Evolutionary conservation across 768 basidiomycete species (phyloP).

Genomic region (Suillus fuscotomentosus): DNA sequence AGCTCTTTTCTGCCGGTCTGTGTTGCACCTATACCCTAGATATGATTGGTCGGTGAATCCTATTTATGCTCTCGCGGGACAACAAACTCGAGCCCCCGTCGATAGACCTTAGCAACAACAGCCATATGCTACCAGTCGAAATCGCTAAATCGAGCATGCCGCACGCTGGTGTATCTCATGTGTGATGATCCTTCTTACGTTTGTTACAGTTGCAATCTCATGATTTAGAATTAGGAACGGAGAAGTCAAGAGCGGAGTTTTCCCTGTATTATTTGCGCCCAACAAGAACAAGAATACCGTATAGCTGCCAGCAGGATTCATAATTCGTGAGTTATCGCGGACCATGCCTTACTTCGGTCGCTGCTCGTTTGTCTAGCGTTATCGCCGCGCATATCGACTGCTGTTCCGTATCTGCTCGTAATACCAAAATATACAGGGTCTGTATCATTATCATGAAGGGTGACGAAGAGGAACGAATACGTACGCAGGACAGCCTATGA

Average conservation of each 20-base stretch:
- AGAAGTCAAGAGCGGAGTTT: background rate
- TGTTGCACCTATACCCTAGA: background rate
- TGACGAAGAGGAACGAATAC: slow-evolving; percentile 1
- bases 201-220: background rate
- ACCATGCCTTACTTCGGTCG: background rate
- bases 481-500: slow-evolving; percentile 55
- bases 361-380: background rate
- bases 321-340: background rate
- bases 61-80: background rate
- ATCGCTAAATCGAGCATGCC: background rate
- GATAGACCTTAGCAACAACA: background rate
- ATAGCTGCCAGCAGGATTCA: background rate
- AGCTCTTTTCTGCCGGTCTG: too few species aligned
- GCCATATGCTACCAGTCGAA: background rate
- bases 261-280: background rate
- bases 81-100: background rate
- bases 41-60: background rate
- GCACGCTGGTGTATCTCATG: background rate
- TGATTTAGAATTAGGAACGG: background rate
- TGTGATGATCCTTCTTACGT: background rate
- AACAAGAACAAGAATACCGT: background rate
- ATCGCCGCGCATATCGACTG: slow-evolving; percentile 39
- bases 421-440: slow-evolving; percentile 43
- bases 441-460: slow-evolving; percentile 19
- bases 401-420: slow-evolving; percentile 46